Evolutionary conservation across 306 rosid genomes (phyloP).

Genomic region (Cucumis sativus): Cucumber_9930_V3 NC_026655.2:4412501-4413000

Average conservation of each 20-base stretch:
- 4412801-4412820: slow-evolving; percentile 1
- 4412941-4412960: slow-evolving; percentile 7
- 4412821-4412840: slow-evolving; percentile 14
- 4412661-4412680: slow-evolving; percentile 41
- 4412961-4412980: neutral
- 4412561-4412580: slow-evolving; percentile 51
- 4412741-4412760: slow-evolving; percentile 20
- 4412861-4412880: neutral
- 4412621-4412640: slow-evolving; percentile 55
- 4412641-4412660: slow-evolving; percentile 68
- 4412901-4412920: slow-evolving; percentile 6
- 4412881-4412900: neutral
- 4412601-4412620: slow-evolving; percentile 69
- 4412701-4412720: slow-evolving; percentile 13
- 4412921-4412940: slow-evolving; percentile 25
- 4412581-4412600: slow-evolving; percentile 22
- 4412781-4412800: neutral
- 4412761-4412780: slow-evolving; percentile 1
- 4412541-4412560: slow-evolving; percentile 51
- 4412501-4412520: slow-evolving; percentile 34
- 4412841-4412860: neutral
- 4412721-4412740: slow-evolving; percentile 22
- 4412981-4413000: neutral
- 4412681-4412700: slow-evolving; percentile 12
- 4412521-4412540: slow-evolving; percentile 42